A percentile compares a stretch with the other conserved stretches of the same genome.
Evolutionary conservation across 306 rosid species (phyloP).

Genomic region (Dalbergia oliveri): DNA sequence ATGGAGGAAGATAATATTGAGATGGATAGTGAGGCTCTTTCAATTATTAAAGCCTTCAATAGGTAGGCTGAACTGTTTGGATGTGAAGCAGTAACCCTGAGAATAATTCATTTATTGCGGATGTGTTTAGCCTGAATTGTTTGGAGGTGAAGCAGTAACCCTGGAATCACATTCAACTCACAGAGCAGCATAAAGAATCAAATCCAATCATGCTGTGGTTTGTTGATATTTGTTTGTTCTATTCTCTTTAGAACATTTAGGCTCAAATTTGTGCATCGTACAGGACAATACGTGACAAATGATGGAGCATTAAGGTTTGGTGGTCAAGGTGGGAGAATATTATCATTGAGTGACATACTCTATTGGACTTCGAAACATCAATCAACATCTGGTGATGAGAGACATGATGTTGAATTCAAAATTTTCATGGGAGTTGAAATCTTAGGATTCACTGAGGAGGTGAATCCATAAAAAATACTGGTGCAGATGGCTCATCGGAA

Average conservation of each 20-base stretch:
- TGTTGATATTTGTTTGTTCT: constrained; percentile 6
- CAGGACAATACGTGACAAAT: constrained; percentile 29
- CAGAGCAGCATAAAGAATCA: neutral
- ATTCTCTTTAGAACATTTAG: neutral
- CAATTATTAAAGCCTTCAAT: constrained; percentile 54
- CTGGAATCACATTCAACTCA: neutral
- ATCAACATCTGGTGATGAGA: constrained; percentile 84
- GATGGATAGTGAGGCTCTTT: constrained; percentile 64
- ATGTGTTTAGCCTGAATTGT: constrained; percentile 31
- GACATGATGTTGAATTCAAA: constrained; percentile 74
- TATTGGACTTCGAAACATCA: neutral
- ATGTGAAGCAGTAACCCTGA: constrained; percentile 26
- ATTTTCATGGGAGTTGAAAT: constrained; percentile 85
- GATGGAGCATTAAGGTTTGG: constrained; percentile 71
- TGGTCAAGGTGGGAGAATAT: constrained; percentile 65
- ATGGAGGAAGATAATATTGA: constrained; percentile 61
- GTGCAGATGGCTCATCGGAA: constrained; percentile 65
- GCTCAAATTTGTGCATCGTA: too few species aligned
- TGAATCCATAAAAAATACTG: too few species aligned
- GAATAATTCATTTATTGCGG: constrained; percentile 21
- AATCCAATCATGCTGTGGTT: neutral
- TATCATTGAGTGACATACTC: constrained; percentile 52
- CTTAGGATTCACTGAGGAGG: constrained; percentile 54
- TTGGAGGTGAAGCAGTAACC: constrained; percentile 35
- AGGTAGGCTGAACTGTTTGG: constrained; percentile 29